These are phyloP conservation scores for Daldinia bambusicola DNA, from an alignment of 495 filamentous ascomycete genomes.

Conservation along the genomic window DNA sequence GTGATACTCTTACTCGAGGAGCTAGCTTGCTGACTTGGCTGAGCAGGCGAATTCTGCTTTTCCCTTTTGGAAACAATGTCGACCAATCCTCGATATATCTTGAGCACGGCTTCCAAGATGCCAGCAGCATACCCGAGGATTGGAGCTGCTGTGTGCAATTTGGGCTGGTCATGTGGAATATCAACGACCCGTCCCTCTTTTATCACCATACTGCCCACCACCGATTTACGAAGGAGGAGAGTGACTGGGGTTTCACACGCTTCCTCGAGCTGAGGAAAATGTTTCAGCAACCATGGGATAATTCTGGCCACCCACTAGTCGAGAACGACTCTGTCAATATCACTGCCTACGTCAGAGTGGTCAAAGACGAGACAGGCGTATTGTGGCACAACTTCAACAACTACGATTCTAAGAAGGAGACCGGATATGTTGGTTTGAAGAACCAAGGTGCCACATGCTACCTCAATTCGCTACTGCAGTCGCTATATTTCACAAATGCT, in stretches of 20 bases:
- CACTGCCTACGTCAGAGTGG: constrained; percentile 90
- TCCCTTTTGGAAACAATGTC: constrained; percentile 91
- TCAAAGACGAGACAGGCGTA: constrained; percentile 98
- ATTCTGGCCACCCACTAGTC: constrained; percentile 76
- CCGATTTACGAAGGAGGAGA: constrained; percentile 92
- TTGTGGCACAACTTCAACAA: constrained; percentile 98
- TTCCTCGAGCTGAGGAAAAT: constrained; percentile 87
- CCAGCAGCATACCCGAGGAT: constrained; percentile 74
- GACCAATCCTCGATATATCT: constrained; percentile 95
- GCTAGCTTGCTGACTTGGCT: constrained; percentile 38
- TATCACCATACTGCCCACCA: constrained; percentile 78
- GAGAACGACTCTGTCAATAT: constrained; percentile 88
- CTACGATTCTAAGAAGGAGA: constrained; percentile 99
- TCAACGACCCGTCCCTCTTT: constrained; percentile 83
- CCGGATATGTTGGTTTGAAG: constrained; percentile 93
- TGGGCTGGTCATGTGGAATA: constrained; percentile 91
- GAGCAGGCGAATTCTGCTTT: constrained; percentile 88
- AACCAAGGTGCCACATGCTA: constrained; percentile 99
- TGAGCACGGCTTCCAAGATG: constrained; percentile 81
- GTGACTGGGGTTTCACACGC: constrained; percentile 98
- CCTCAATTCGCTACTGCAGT: constrained; percentile 96
- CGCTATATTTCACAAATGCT: constrained; percentile 94
- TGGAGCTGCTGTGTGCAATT: constrained; percentile 99
- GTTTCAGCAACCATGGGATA: constrained; percentile 73
- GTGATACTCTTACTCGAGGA: neutral